These are phyloP conservation scores for Aspergillus pseudotamarii DNA, from an alignment of 2,329 filamentous ascomycete genomes.

Conservation along the genomic window DNA sequence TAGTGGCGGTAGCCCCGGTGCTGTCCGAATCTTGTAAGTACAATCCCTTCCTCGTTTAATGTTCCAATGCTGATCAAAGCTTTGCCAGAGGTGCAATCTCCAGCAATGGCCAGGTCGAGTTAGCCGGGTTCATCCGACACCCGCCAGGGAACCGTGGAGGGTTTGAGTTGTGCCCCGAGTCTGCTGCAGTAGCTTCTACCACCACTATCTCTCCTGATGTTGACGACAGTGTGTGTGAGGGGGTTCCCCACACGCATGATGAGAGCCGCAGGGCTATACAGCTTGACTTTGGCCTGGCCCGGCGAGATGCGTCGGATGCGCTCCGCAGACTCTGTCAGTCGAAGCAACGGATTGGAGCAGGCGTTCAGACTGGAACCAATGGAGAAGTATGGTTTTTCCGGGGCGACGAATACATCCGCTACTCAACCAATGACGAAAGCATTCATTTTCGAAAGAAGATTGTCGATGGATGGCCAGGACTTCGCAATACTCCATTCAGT, in stretches of 20 bases:
- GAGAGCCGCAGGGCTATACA: background rate
- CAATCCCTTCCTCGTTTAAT: background rate
- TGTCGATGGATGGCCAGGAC: background rate
- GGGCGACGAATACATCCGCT: background rate
- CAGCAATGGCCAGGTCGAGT: background rate
- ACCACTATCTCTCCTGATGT: background rate
- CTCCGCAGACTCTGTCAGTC: background rate
- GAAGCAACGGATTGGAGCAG: background rate
- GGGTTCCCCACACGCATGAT: background rate
- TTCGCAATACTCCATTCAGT: background rate
- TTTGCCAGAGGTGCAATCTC: background rate
- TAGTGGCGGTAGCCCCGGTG: background rate
- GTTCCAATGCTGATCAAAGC: background rate
- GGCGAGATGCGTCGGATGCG: background rate
- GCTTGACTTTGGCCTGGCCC: background rate
- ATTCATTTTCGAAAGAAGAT: background rate
- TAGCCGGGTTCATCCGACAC: background rate
- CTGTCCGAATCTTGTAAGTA: background rate
- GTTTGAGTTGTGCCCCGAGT: background rate
- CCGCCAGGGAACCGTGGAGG: background rate
- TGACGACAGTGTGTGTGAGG: background rate
- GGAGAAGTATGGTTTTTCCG: background rate
- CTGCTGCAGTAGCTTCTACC: background rate
- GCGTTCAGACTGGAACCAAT: background rate
- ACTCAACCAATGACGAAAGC: background rate